phyloP scores from a whole-genome alignment of 805 yeast species.

The Pichia nanzhaoensis region DNA sequence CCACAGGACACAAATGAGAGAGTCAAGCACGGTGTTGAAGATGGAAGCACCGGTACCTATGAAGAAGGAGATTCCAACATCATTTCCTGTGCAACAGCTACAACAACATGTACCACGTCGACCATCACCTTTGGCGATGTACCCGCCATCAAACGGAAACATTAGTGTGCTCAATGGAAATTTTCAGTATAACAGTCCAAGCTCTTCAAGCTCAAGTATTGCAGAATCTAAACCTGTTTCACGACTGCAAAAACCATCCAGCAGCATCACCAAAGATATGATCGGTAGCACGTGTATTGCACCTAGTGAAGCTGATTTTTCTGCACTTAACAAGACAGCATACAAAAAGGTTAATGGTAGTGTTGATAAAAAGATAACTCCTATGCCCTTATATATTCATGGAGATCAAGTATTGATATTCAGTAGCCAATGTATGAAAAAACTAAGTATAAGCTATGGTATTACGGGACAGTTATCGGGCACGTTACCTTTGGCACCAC shows the following conservation, averaged over 20 bases:
- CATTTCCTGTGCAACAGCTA: constrained; percentile 5
- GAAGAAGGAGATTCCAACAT: not conserved
- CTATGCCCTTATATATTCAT: constrained; percentile 9
- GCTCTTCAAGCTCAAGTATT: too few relatives aligned
- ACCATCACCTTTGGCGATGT: constrained; percentile 13
- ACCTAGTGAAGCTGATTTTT: not conserved
- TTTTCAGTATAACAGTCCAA: too few relatives aligned
- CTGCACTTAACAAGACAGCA: not conserved
- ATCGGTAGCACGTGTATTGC: too few relatives aligned
- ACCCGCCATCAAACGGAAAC: not conserved
- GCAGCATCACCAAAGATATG: too few relatives aligned
- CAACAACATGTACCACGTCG: constrained; percentile 7
- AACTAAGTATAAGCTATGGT: constrained; percentile 48
- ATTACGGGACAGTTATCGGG: constrained; percentile 77
- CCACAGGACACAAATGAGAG: not conserved
- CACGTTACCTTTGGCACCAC: constrained; percentile 84
- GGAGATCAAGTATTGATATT: constrained; percentile 40
- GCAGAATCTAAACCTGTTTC: too few relatives aligned
- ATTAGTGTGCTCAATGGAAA: too few relatives aligned
- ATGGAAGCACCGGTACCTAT: constrained; percentile 3
- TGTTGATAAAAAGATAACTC: not conserved
- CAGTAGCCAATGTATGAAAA: constrained; percentile 44
- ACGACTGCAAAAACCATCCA: too few relatives aligned
- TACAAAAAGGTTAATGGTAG: not conserved
- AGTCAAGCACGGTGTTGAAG: not conserved